phyloP scores from a whole-genome alignment of 148 eudicot species.

The Camellia lanceoleosa region DNA sequence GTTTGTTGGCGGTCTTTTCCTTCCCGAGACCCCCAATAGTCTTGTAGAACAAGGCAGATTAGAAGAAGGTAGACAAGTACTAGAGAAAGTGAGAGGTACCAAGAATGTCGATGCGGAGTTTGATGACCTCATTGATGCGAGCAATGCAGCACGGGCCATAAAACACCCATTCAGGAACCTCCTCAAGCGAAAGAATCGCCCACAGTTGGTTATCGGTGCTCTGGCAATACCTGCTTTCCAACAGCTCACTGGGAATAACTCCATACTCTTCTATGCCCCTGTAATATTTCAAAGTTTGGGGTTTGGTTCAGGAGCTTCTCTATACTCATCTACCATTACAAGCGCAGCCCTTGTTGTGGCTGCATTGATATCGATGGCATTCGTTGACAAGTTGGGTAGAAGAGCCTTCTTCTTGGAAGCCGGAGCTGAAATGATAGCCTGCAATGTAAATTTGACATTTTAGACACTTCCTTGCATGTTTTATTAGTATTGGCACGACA shows the following conservation, averaged over 20 bases:
- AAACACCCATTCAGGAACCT: constrained; percentile 86
- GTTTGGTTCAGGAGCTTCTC: constrained; percentile 53
- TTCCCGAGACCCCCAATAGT: constrained; percentile 78
- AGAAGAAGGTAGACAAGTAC: constrained; percentile 55
- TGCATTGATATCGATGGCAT: constrained; percentile 67
- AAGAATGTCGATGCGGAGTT: constrained; percentile 77
- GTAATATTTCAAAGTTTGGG: constrained; percentile 92
- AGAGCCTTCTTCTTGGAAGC: constrained; percentile 73
- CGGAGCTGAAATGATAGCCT: constrained; percentile 67
- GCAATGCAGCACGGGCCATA: constrained; percentile 64
- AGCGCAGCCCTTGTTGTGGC: constrained; percentile 70
- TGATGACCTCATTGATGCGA: constrained; percentile 77
- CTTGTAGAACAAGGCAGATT: constrained; percentile 57
- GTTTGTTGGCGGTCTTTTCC: constrained; percentile 66
- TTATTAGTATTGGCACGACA: too few species aligned
- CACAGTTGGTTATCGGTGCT: constrained; percentile 78
- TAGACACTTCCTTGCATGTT: too few species aligned
- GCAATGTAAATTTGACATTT: constrained; percentile 45
- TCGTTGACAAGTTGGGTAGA: constrained; percentile 79
- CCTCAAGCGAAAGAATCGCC: constrained; percentile 64
- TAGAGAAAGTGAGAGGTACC: constrained; percentile 78
- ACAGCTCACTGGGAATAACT: constrained; percentile 88
- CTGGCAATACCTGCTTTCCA: constrained; percentile 85
- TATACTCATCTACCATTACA: constrained; percentile 70
- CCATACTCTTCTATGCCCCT: constrained; percentile 89